Base-by-base conservation (phyloP, 2,329 filamentous ascomycete genomes). In the Fusarium bactridioides region DNA sequence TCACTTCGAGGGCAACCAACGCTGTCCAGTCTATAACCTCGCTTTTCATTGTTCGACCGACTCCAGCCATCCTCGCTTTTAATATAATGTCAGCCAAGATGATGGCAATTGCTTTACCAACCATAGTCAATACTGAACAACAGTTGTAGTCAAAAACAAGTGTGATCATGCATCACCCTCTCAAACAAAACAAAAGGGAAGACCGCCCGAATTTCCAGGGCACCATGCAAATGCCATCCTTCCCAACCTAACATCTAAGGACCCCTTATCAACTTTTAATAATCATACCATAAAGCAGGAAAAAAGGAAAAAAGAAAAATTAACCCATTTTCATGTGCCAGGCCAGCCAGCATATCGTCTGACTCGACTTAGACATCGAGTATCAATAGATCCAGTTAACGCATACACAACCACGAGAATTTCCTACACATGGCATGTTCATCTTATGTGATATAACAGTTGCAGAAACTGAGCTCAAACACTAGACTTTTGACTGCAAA, bases 1-100 rank as follows among this genome's bases (percentile, higher is more conserved):
- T 64, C 59, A 44, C 38, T 61, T 51, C 31, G 47, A 47, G 45
- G 55, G 56, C 61, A 74, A 33, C 48, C 61, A 29, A 66, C 31
- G 51, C 68, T 66, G 53, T 70, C 65, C 58, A 68, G 61, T 77
- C 74, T 75, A 75, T 69, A 58, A 69, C 65, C 65, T 74, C 50
- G 43, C 62, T 72, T 75, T 74, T 73, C 60, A 59, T 61, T 65
- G n/a, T 67, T 73, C 54, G 41, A 62, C 53, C 65, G 64, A 76
- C 66, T 60, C 73, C 64, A 53, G 63, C 59, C 74, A 55, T 54
- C 60, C 44, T 73, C 37, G 45, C 67, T 74, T 72, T 71, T 72
- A 45, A 37, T 72, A 61, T 61, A 41, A 59, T 58, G 58, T 53
- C 55, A 63, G 45, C 38, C 33, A n/a, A 13, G 35, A 43, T 60